Percentiles rank a stretch among this genome's conserved stretches.
Conservation (phyloP, 768 basidiomycete genomes). For the Ramaria sp. region DNA sequence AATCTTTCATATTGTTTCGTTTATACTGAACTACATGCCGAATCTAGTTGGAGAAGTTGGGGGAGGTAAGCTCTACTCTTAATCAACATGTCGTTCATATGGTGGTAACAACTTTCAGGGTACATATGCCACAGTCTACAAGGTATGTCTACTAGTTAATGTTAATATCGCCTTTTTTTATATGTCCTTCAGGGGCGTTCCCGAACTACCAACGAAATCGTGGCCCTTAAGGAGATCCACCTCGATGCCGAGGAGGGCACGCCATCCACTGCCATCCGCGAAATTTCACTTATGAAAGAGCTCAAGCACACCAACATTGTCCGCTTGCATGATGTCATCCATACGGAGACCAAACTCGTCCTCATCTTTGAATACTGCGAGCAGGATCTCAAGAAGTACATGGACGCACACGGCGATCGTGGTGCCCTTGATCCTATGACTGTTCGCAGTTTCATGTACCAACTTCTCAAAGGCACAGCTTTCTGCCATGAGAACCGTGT, state of each 20-base stretch:
- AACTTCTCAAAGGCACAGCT: constrained; percentile 91
- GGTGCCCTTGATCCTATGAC: constrained; percentile 80
- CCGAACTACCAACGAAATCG: constrained; percentile 95
- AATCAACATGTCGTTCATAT: neutral
- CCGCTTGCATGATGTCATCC: constrained; percentile 95
- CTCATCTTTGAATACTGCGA: constrained; percentile 99
- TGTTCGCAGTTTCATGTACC: constrained; percentile 94
- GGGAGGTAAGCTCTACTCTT: constrained; percentile 25
- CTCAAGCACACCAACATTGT: constrained; percentile 99
- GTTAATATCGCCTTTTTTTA: neutral
- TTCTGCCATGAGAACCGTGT: constrained; percentile 99
- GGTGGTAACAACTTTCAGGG: constrained; percentile 37
- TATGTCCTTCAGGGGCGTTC: constrained; percentile 63
- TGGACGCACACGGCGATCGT: constrained; percentile 96
- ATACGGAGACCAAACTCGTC: constrained; percentile 95
- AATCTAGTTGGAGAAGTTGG: constrained; percentile 79
- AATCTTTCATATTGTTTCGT: neutral
- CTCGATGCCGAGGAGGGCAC: constrained; percentile 99
- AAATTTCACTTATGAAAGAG: constrained; percentile 99
- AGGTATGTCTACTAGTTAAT: constrained; percentile 38
- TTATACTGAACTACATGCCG: neutral
- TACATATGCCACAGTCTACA: constrained; percentile 96
- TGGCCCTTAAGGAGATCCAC: constrained; percentile 97
- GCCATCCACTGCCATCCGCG: constrained; percentile 95
- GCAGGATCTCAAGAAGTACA: constrained; percentile 97